These are phyloP conservation scores for Hypoxylon fuscum DNA, from an alignment of 495 filamentous ascomycete species.

Conservation along the genomic window DNA sequence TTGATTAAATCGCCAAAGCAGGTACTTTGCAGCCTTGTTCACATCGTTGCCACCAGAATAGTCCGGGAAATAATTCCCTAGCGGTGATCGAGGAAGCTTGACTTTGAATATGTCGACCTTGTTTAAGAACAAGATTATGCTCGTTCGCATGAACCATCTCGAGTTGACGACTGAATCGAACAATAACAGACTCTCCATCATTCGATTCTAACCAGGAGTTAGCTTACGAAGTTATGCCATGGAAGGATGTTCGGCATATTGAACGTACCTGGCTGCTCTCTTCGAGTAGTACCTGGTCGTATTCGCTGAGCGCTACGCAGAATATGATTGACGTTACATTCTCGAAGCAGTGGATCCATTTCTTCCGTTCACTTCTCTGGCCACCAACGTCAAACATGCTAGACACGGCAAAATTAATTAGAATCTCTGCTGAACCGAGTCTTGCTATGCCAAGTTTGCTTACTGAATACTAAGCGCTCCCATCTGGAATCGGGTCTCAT, in stretches of 20 bases:
- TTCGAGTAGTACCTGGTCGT: slow-evolving; percentile 95
- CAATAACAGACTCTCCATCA: slow-evolving; percentile 98
- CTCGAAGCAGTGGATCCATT: slow-evolving; percentile 99
- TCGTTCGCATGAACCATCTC: slow-evolving; percentile 98
- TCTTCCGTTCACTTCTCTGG: slow-evolving; percentile 96
- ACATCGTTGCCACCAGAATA: slow-evolving; percentile 98
- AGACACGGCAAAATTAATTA: slow-evolving; percentile 34
- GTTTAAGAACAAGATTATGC: slow-evolving; percentile 97
- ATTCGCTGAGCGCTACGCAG: slow-evolving; percentile 97
- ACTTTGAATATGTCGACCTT: slow-evolving; percentile 98
- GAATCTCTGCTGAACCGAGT: slow-evolving; percentile 27
- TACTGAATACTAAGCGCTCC: slow-evolving; percentile 99
- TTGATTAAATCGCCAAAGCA: slow-evolving; percentile 98
- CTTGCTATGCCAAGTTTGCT: slow-evolving; percentile 44
- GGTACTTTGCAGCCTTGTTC: slow-evolving; percentile 95
- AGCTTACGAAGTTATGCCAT: slow-evolving; percentile 19
- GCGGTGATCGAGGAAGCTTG: slow-evolving; percentile 87
- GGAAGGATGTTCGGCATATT: slow-evolving; percentile 1
- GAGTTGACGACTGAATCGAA: slow-evolving; percentile 99
- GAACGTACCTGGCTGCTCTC: slow-evolving; percentile 89
- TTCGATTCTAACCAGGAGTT: slow-evolving; percentile 76
- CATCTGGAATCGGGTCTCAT: slow-evolving; percentile 98
- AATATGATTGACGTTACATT: slow-evolving; percentile 99
- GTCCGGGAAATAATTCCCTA: slow-evolving; percentile 95
- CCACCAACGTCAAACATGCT: slow-evolving; percentile 99